These are phyloP conservation scores for Lichina pygmaea DNA, from an alignment of 495 filamentous ascomycete species.

Conservation along the genomic window DNA sequence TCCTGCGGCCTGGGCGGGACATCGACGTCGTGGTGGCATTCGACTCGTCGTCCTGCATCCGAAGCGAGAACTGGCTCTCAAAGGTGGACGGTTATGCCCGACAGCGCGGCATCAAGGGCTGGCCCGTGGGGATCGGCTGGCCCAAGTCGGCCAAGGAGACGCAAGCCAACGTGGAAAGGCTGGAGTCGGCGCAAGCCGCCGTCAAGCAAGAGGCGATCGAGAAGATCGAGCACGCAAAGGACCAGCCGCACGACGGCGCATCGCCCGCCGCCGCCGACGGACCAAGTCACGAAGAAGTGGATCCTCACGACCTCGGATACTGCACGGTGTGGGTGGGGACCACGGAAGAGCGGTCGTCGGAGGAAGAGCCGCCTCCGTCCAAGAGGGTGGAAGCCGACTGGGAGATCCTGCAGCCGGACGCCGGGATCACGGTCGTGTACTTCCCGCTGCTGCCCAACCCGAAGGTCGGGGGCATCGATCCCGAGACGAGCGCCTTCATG, in stretches of 20 bases:
- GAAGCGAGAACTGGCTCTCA: slow-evolving; percentile 77
- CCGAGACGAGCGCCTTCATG: slow-evolving; percentile 55
- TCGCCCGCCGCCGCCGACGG: too few species aligned
- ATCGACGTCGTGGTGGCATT: slow-evolving; percentile 83
- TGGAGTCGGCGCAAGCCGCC: slow-evolving; percentile 39
- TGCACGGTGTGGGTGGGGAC: slow-evolving; percentile 91
- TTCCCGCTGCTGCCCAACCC: slow-evolving; percentile 71
- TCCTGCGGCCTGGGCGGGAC: slow-evolving; percentile 63
- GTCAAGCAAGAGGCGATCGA: slow-evolving; percentile 28
- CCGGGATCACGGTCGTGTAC: slow-evolving; percentile 75
- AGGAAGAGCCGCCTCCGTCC: slow-evolving; percentile 35
- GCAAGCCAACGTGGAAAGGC: slow-evolving; percentile 19
- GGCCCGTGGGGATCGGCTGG: slow-evolving; percentile 84
- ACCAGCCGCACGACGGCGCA: slow-evolving; percentile 11
- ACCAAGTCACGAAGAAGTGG: too few species aligned
- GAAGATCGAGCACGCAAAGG: slow-evolving; percentile 33
- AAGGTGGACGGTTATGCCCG: slow-evolving; percentile 76
- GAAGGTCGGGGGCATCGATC: slow-evolving; percentile 51
- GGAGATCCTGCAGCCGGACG: slow-evolving; percentile 38
- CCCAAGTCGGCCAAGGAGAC: slow-evolving; percentile 23
- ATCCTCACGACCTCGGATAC: slow-evolving; percentile 35
- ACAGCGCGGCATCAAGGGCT: slow-evolving; percentile 71
- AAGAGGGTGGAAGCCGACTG: slow-evolving; percentile 34
- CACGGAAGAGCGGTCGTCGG: slow-evolving; percentile 33
- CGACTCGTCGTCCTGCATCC: slow-evolving; percentile 61